phyloP scores from a whole-genome alignment of 2,329 filamentous ascomycete genomes.

The Penicillium sp. region DNA sequence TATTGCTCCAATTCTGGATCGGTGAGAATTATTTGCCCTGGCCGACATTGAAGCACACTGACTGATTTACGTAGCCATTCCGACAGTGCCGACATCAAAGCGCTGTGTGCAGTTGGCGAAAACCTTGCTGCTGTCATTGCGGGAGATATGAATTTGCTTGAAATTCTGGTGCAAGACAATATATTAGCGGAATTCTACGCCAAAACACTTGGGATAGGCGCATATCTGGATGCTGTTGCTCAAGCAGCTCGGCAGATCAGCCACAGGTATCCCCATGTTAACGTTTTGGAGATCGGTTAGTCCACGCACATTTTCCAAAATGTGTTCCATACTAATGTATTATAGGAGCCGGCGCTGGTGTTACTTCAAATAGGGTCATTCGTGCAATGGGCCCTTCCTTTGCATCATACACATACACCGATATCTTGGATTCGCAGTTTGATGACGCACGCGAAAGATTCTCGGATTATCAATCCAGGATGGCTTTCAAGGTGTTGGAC shows the following conservation, averaged over 20 bases:
- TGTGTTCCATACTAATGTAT: neutral
- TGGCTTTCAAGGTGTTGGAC: constrained; percentile 32
- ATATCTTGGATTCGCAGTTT: constrained; percentile 39
- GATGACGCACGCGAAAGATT: constrained; percentile 29
- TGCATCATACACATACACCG: constrained; percentile 41
- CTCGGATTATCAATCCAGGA: constrained; percentile 16
- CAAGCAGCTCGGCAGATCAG: constrained; percentile 29
- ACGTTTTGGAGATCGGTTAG: constrained; percentile 36
- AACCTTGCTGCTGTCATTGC: constrained; percentile 30
- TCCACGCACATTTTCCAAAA: neutral
- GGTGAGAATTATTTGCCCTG: neutral
- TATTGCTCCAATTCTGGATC: constrained; percentile 7
- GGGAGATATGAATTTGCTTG: constrained; percentile 31
- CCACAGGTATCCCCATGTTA: constrained; percentile 37
- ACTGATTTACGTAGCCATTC: constrained; percentile 4
- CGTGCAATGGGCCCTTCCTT: constrained; percentile 18
- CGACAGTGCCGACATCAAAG: constrained; percentile 9
- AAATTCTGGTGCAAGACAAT: constrained; percentile 31
- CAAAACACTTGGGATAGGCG: constrained; percentile 17
- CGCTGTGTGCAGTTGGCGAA: constrained; percentile 22
- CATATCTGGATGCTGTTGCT: constrained; percentile 20
- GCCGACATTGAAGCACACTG: neutral
- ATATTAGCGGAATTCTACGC: constrained; percentile 32
- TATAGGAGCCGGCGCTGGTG: constrained; percentile 14
- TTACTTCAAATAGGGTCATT: constrained; percentile 9